Base-by-base conservation (phyloP, 345 rosid species). In the Brassica rapa region DNA sequence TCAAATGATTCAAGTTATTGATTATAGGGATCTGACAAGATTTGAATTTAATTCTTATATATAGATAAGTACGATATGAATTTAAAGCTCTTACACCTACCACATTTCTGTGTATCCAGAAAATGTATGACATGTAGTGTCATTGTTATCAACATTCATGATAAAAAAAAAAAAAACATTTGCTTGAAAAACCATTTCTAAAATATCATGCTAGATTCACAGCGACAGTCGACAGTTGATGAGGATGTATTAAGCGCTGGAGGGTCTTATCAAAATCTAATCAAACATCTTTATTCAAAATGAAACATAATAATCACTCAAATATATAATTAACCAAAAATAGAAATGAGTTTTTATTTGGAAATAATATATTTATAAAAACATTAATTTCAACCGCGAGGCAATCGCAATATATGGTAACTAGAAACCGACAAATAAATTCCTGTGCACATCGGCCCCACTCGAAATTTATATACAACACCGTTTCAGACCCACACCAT, bases 381-480 rank as follows among this genome's bases (percentile, higher is more conserved):
- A 68, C 79, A 80, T 80, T 80, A 74, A 80, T 19, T 69, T 74
- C 71, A 61, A 79, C 70, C 70, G 82, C 77, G 77, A 71, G 76
- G 19, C 72, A 14, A 53, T 72, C 64, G 70, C 74, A 73, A 55
- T 62, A 49, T 68, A 49, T 68, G 78, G 82, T 73, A 79, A 68
- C 74, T 24, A 4, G 70, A 68, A 79, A 73, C 78, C 78, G 78
- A 73, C 78, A 27, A 27, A 27, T 27, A 27, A 27, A 27, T 27
- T 27, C 29, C 29, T 27, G 29, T 27, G 29, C 29, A 27, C 29
- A 27, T 27, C 29, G 29, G 29, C 29, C 29, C 29, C 65, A 73
- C 71, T 11, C 14, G 3, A 5, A 49, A 1, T 3, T 6, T 0
- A 0, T 1, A 68, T 7, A 74, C 82, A 75, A 32, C 74, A 7